phyloP scores from a whole-genome alignment of 192 early-diverging fungal species.

The Coemansia nantahalensis region DNA sequence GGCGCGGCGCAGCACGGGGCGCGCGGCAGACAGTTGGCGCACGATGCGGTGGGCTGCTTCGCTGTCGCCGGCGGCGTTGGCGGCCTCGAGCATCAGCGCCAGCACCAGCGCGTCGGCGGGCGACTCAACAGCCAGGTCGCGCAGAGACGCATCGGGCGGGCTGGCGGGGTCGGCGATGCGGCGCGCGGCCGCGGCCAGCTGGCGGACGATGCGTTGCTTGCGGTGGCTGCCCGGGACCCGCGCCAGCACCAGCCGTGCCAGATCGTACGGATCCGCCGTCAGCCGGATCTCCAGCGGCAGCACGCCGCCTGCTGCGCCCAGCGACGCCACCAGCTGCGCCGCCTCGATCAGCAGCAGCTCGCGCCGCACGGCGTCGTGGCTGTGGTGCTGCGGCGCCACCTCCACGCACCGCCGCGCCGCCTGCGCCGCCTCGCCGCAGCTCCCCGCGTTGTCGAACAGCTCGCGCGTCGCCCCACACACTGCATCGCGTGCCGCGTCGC shows the following conservation, averaged over 20 bases:
- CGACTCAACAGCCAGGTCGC: slow-evolving; percentile 19
- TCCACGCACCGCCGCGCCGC: slow-evolving; percentile 25
- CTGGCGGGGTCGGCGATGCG: not conserved
- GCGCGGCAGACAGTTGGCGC: slow-evolving; percentile 24
- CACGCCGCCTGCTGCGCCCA: slow-evolving; percentile 9
- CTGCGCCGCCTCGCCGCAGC: slow-evolving; percentile 12
- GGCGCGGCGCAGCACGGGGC: slow-evolving; percentile 5
- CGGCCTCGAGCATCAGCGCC: slow-evolving; percentile 24
- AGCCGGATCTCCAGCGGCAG: slow-evolving; percentile 37
- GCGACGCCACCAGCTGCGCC: slow-evolving; percentile 16
- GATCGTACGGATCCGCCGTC: slow-evolving; percentile 12
- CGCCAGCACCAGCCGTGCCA: slow-evolving; percentile 15
- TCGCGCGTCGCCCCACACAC: slow-evolving; percentile 37
- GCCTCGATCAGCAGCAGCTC: slow-evolving; percentile 30
- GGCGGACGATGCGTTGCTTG: slow-evolving; percentile 20
- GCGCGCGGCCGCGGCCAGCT: slow-evolving; percentile 13
- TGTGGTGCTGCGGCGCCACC: not conserved
- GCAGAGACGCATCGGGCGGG: not conserved
- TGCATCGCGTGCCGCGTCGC: slow-evolving; percentile 5
- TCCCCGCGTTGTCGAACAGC: slow-evolving; percentile 41
- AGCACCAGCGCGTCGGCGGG: slow-evolving; percentile 18
- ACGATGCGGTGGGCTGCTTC: slow-evolving; percentile 14
- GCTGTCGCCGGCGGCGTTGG: slow-evolving; percentile 4
- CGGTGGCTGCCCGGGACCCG: slow-evolving; percentile 19
- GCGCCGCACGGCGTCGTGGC: slow-evolving; percentile 6